Percentiles rank a stretch among this genome's conserved stretches.
These are phyloP conservation scores for Adansonia digitata DNA, from an alignment of 345 rosid genomes.

Conservation along the genomic window DNA sequence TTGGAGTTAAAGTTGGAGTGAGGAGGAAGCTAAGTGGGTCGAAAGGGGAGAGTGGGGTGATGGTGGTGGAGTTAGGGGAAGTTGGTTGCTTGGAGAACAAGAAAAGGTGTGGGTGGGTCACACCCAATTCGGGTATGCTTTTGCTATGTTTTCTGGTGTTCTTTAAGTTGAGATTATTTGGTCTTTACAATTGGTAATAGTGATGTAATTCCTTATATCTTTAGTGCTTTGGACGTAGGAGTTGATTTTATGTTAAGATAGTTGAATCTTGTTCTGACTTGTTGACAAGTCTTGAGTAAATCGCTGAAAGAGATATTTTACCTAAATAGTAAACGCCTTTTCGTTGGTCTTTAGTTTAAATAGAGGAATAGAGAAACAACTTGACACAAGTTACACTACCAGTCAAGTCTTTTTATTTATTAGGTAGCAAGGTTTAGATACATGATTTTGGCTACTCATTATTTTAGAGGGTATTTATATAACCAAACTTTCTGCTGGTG, in stretches of 20 bases:
- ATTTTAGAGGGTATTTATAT: neutral
- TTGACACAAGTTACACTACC: neutral
- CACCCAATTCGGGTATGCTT: constrained; percentile 59
- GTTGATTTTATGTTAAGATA: neutral
- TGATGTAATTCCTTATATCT: neutral
- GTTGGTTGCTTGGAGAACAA: constrained; percentile 42
- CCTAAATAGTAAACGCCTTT: neutral
- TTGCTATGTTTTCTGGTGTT: neutral
- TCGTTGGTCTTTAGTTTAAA: neutral
- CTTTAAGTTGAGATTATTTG: neutral
- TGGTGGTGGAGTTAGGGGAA: constrained; percentile 11
- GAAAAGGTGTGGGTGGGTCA: constrained; percentile 76
- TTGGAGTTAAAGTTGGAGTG: constrained; percentile 18
- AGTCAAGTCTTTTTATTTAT: neutral
- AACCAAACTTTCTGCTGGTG: neutral
- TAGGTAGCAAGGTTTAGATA: neutral
- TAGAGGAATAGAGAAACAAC: neutral
- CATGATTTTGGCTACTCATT: neutral
- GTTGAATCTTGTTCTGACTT: neutral
- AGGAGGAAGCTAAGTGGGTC: constrained; percentile 15
- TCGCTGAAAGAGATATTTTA: neutral
- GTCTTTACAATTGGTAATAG: neutral
- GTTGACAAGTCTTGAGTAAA: neutral
- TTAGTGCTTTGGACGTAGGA: neutral
- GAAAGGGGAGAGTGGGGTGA: constrained; percentile 26